Evolutionary conservation across 164 flowering plant species (phyloP), one percentile per base, ranked within the genome.

Genomic region (Sedum album): DNA sequence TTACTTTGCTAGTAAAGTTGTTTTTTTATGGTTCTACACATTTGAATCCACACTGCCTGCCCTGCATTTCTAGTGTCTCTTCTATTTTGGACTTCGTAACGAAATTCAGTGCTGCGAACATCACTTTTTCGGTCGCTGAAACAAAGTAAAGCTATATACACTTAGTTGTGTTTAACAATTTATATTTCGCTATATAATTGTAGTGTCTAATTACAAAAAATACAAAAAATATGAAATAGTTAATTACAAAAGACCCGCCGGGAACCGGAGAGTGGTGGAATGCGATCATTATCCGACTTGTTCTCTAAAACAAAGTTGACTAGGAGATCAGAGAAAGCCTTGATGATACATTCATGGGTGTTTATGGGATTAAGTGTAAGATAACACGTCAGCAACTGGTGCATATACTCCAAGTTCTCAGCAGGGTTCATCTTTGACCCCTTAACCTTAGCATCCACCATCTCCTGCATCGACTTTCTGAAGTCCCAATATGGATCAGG

Each of bases 261-360:
- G 15, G 48, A 44, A 44, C 26, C 28, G 55, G 20, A 20, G 55
- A 23, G 14, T 23, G 1, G 26, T n/a, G 5, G 21, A 28, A 8
- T 6, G 48, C 18, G 18, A 17, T 44, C 60, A 21, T 8, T 25
- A 44, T 44, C 48, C 17, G 15, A 3, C 14, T 53, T 14, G 9
- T 53, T 25, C 13, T 53, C 60, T 4, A 53, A 53, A 8, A 53
- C 11, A 8, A 53, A 53, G 60, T 21, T 53, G 26, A 53, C 60
- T 0, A 53, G 28, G 28, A 53, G 60, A 53, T 53, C 60, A 23
- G 60, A 53, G 28, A 53, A 53, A 7, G 60, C 60, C 28, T 21
- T 53, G 10, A 53, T 53, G 60, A 53, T 53, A 23, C 60, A 53
- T 53, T 53, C 60, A 53, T 53, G 48, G 28, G 60, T 53, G 14